Evolutionary conservation across 805 yeast genomes (phyloP), one percentile per base, ranked within the genome.

Genomic region (Teunomyces gatunensis): DNA sequence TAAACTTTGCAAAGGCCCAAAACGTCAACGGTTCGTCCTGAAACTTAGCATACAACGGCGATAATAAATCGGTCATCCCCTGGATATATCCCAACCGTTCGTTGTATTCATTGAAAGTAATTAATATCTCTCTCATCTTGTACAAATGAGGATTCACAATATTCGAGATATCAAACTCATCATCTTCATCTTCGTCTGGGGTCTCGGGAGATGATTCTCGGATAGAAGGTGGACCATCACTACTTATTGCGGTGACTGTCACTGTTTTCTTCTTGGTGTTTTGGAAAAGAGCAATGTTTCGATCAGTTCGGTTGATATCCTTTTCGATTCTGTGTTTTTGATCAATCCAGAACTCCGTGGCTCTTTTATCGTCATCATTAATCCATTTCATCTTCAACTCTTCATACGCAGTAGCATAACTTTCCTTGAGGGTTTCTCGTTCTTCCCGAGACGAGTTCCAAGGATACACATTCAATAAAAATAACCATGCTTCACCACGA

Each of bases 1-100:
- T 92, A 55, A 89, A 88, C 34, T 83, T 80, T 2, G 80, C 76
- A 69, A 94, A 92, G 6, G 90, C 84, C 95, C 97, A 89, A 64
- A 94, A 94, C 5, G 96, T 75, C 20, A 89, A 58, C 0, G 84
- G 71, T 55, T 91, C 96, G 62, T 91, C 96, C 54, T 78, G 77
- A 54, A 56, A 71, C 58, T 60, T 67, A 45, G 77, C 80, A 63
- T 89, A 94, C 2, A 94, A 67, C 0, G 97, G 97, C 0, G 97
- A 86, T 32, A 94, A 70, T 44, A 94, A 71, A 65, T 94, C 99
- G 7, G 94, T 83, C 99, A 94, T 94, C 1, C 99, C 99, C 69
- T 94, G 99, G 15, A 94, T 96, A 60, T 94, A 94, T 0, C 99
- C 99, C 55, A 94, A 68, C 55, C 89, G 85, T 40, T 72, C 74